These are phyloP conservation scores for Puccinia polysora DNA, from an alignment of 1,284 basidiomycete species.

Conservation along the genomic window DNA sequence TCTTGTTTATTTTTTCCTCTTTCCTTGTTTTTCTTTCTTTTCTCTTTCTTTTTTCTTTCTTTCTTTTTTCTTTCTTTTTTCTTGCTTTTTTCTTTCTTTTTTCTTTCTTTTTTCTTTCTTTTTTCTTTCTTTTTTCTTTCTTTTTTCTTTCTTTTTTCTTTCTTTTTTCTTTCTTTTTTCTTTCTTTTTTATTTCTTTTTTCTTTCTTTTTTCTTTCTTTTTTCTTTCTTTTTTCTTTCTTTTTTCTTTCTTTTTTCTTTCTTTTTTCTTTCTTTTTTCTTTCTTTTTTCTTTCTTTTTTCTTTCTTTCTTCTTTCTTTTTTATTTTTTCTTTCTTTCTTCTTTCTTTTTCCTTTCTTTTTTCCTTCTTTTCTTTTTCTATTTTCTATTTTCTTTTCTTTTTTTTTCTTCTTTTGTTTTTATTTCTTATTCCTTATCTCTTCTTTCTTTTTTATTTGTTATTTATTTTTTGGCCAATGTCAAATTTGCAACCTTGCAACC, in stretches of 20 bases:
- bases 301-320: conserved; percentile 1
- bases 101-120: background rate
- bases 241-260: background rate
- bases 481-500: too few relatives aligned
- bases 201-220: background rate
- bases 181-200: conserved; percentile 1
- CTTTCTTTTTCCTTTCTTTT: background rate
- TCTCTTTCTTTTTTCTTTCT: background rate
- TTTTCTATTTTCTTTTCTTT: background rate
- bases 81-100: background rate
- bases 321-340: conserved; percentile 1
- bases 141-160: background rate
- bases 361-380: background rate
- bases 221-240: background rate
- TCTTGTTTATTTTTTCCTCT: background rate
- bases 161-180: conserved; percentile 15
- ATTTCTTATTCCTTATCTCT: background rate
- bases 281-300: background rate
- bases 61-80: background rate
- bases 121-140: conserved; percentile 4
- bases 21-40: background rate
- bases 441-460: background rate
- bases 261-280: background rate
- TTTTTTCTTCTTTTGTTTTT: background rate
- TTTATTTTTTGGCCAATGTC: background rate